A percentile compares a stretch with the other conserved stretches of the same genome.
Evolutionary conservation across 2,329 filamentous ascomycete genomes (phyloP).

Genomic region (Microsporum audouinii): DNA sequence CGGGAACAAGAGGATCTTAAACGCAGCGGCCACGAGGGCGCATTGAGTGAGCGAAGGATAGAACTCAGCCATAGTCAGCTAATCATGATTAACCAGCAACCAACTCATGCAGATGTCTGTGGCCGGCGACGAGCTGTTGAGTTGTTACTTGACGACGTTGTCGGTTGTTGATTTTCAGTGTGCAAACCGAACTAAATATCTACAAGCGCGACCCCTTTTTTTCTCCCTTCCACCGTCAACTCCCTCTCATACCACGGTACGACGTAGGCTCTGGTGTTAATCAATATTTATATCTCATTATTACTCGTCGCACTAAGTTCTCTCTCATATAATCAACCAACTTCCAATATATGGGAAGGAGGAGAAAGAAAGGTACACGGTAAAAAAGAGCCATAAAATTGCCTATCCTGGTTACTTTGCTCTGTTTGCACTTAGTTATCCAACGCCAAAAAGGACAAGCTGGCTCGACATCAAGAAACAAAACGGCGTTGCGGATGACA

Average conservation of each 20-base stretch:
- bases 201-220: background rate
- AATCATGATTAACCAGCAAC: background rate
- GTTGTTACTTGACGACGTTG: background rate
- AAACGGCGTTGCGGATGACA: background rate
- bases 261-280: background rate
- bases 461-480: constrained; percentile 12
- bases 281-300: background rate
- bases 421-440: background rate
- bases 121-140: background rate
- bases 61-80: constrained; percentile 55
- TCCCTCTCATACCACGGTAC: background rate
- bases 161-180: background rate
- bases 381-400: background rate
- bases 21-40: constrained; percentile 70
- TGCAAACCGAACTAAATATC: background rate
- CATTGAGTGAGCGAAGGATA: constrained; percentile 85
- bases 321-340: background rate
- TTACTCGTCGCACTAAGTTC: background rate
- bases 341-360: background rate
- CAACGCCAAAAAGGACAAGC: constrained; percentile 15
- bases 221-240: background rate
- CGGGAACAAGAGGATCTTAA: constrained; percentile 87
- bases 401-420: constrained; percentile 6
- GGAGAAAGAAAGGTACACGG: background rate
- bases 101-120: background rate